Evolutionary conservation across 345 rosid species (phyloP), one percentile per base, ranked within the genome.

Genomic region (Acer negundo): DNA sequence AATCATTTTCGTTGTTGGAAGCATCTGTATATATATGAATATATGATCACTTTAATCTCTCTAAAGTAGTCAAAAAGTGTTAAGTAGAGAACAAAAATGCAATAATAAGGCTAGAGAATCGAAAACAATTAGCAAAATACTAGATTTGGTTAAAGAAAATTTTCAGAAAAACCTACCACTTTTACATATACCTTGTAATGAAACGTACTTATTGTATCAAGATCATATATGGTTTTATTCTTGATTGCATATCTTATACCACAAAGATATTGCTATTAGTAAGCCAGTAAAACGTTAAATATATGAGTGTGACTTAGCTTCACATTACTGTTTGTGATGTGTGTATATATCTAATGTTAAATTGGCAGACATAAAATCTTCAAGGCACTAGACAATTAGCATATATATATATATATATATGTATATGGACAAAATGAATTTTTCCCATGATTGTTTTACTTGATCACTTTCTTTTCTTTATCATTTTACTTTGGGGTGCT

Each of bases 291-390:
- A 38, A 66, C 19, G n/a, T 38, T 17, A 19, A 66, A 38, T 38
- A 65, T 16, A 38, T 66, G 24, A 51, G 19, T 38, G 49, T 38
- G 49, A 26, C 56, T 28, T 28, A 28, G 10, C 19, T 38, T 63
- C 35, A 16, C 44, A 28, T 51, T 51, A 15, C 56, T 51, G 56
- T 51, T 51, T 51, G 19, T 51, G 56, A 51, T 15, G 56, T 16
- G 7, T 4, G 2, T 15, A 51, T 13, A 51, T 13, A 15, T 16
- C 13, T 13, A 68, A 42, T 31, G 35, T 31, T 31, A 42, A 68
- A 68, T 44, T 44, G 72, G 72, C 72, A 68, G 72, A 68, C 72
- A 68, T 10, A 7, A 44, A 68, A 68, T 44, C 72, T 68, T 17
- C 11, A 42, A 40, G 23, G 71, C 71, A 67, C 71, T 67, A 15